Conservation (phyloP, 805 yeast species). For the Myxozyma geophila region DNA sequence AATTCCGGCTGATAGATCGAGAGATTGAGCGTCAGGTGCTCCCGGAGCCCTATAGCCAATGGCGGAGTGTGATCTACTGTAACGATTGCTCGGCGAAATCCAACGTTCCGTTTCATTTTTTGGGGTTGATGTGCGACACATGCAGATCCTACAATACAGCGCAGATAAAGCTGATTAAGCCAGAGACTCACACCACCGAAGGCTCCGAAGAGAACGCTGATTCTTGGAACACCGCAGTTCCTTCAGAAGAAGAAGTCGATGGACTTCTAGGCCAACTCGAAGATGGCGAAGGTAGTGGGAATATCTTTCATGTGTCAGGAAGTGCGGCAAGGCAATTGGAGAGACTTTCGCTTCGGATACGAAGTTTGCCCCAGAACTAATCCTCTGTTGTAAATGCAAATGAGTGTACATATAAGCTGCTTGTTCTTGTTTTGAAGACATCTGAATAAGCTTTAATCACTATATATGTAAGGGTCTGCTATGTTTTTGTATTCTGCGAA, state of each 20-base stretch:
- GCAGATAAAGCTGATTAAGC: slow-evolving; percentile 70
- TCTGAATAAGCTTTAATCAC: no score
- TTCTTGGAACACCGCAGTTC: neutral
- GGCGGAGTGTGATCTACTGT: slow-evolving; percentile 78
- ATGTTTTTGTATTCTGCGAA: no score
- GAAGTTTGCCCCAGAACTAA: slow-evolving; percentile 8
- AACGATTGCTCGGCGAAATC: slow-evolving; percentile 89
- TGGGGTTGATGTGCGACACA: slow-evolving; percentile 85
- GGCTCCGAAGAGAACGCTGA: neutral
- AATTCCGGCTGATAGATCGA: slow-evolving; percentile 81
- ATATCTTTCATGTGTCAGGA: slow-evolving; percentile 15
- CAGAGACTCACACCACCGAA: slow-evolving; percentile 48
- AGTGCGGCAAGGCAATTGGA: slow-evolving; percentile 15
- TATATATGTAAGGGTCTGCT: no score
- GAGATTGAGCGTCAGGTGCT: slow-evolving; percentile 77
- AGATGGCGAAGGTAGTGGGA: slow-evolving; percentile 20
- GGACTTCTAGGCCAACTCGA: neutral
- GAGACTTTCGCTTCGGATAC: slow-evolving; percentile 17
- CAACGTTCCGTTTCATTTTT: slow-evolving; percentile 72
- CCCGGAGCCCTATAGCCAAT: slow-evolving; percentile 76
- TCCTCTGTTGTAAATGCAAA: neutral
- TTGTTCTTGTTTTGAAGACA: neutral
- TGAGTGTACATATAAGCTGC: neutral
- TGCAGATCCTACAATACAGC: slow-evolving; percentile 88
- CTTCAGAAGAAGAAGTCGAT: slow-evolving; percentile 4